phyloP scores from a whole-genome alignment of 805 yeast species.

The Schizosaccharomyces cryophilus region DNA sequence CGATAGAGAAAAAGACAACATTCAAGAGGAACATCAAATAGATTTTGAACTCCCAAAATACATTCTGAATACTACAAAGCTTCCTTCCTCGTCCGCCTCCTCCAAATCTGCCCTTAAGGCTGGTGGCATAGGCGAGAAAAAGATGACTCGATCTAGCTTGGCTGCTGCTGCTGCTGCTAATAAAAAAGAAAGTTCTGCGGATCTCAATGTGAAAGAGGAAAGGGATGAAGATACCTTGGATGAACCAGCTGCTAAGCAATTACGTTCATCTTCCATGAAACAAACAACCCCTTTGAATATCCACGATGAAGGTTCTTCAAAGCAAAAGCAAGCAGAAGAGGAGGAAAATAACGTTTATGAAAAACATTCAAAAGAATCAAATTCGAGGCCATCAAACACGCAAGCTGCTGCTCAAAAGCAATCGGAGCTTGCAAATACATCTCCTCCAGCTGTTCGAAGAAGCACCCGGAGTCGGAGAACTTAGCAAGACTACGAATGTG shows the following conservation, averaged over 20 bases:
- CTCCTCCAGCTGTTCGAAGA: not conserved
- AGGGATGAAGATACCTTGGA: too few relatives aligned
- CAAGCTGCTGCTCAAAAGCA: not conserved
- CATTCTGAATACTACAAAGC: not conserved
- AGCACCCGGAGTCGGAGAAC: not conserved
- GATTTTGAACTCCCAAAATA: not conserved
- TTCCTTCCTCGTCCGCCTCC: not conserved
- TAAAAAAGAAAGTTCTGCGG: too few relatives aligned
- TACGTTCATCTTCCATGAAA: too few relatives aligned
- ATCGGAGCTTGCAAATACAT: not conserved
- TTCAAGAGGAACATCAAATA: not conserved
- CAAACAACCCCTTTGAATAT: too few relatives aligned
- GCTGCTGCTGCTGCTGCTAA: too few relatives aligned
- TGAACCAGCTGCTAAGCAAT: too few relatives aligned
- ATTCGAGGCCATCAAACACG: not conserved
- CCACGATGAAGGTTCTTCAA: too few relatives aligned
- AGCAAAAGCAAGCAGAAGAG: too few relatives aligned
- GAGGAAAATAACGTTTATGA: too few relatives aligned
- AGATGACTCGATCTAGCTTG: not conserved
- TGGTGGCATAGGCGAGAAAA: not conserved
- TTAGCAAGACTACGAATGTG: not conserved
- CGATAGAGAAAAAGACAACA: not conserved
- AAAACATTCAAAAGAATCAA: too few relatives aligned
- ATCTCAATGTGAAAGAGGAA: too few relatives aligned
- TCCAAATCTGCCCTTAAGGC: not conserved